Base-by-base conservation (phyloP, 2,329 filamentous ascomycete genomes). In the Trichoderma arundinaceum region DNA sequence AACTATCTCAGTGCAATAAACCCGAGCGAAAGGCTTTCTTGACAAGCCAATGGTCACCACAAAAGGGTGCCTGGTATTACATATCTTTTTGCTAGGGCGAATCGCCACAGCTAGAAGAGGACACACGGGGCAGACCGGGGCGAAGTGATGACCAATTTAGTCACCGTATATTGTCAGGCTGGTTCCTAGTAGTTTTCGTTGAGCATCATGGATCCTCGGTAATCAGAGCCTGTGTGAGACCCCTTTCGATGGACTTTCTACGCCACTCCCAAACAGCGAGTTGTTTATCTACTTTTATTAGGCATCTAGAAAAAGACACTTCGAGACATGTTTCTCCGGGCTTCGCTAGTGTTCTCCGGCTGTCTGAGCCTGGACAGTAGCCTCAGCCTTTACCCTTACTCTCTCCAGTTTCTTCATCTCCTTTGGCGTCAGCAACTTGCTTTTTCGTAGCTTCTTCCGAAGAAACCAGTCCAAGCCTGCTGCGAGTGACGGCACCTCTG, bases 401-500 rank as follows among this genome's bases (percentile, higher is more conserved):
- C 70, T 62, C 8, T 76, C 72, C 43, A 89, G 72, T 67, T 76
- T 79, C 68, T 78, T 81, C 62, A 77, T 78, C 62, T 86, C 80
- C 68, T 82, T 84, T 6, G 79, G 78, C 13, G 79, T 77, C 49
- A 84, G 75, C 69, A 87, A 77, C 71, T 86, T 74, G 3, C 89
- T 90, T 74, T 88, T 90, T 4, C 85, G 82, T 15, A 97, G 84
- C 51, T 90, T 85, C 75, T 90, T 93, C 73, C 87, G 86, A 60
- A 98, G 73, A 74, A 97, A 95, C 77, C 90, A 96, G 68, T 91
- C 88, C 69, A 97, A 73, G 0, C 92, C 91, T 64, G 86, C 86
- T 5, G 89, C 87, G 68, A 97, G 84, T 65, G 89, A 86, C 0
- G 88, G 87, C 2, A 86, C 83, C 39, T 88, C 86, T 66, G 86